Base-by-base conservation (phyloP, 2,329 filamentous ascomycete species). In the Fusarium siculi region DNA sequence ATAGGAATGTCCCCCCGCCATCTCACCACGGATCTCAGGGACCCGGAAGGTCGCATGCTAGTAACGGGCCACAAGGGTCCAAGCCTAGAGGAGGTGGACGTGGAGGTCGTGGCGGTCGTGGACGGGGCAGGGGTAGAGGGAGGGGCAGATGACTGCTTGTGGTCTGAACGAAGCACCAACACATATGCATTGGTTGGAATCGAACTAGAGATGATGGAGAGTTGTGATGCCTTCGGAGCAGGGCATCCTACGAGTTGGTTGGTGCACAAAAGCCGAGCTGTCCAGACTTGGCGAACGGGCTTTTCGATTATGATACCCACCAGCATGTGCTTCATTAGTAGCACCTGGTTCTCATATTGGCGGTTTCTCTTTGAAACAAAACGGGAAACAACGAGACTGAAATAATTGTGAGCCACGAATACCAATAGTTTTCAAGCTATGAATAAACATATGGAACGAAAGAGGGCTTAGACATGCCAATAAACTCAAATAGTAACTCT, bases 1-100 rank as follows among this genome's bases (percentile, higher is more conserved):
- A 78, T 49, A 77, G 74, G 28, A 77, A 75, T 30, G 77, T 77
- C n/a, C 80, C 79, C 28, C 78, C 79, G 16, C 80, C 79, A 19
- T 65, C 63, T 34, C 63, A 62, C 14, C 77, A 77, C 61, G 50
- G 52, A 39, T 53, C 60, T 12, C 63, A 66, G 28, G 74, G 70
- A 43, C 64, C 40, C 10, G 47, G 65, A 21, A 67, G 67, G 44
- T 44, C 73, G 43, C 46, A 70, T 58, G 63, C 43, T 32, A 53
- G 56, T 32, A 77, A 72, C 53, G 66, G 58, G 53, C 63, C 78
- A 30, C 72, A 76, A 25, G 70, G 73, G 15, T 47, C 54, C 19
- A 72, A 68, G 42, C 53, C 70, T 37, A 76, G 73, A 67, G 74
- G 74, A 30, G 72, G 71, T 21, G 68, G 65, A 21, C 68, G 78